phyloP scores from a whole-genome alignment of 306 rosid genomes.

The Cicer pinnatifidum region DNA sequence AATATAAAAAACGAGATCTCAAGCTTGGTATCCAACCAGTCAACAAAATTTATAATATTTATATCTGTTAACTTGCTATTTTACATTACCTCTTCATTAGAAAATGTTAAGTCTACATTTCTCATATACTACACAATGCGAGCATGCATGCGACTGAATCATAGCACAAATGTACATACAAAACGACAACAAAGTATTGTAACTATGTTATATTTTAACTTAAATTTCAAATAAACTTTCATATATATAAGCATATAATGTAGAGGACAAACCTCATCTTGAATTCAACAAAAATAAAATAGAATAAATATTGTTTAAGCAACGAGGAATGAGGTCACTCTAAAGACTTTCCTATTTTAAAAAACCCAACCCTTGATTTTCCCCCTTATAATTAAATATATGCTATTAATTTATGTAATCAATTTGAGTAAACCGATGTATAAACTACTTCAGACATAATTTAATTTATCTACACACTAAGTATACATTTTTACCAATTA shows the following conservation, averaged over 20 bases:
- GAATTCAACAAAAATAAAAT: background rate
- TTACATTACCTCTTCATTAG: no score
- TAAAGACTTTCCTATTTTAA: background rate
- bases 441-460: no score
- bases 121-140: background rate
- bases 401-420: no score
- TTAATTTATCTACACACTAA: no score
- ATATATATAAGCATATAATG: background rate
- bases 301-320: background rate
- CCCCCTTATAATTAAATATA: no score
- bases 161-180: background rate
- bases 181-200: background rate
- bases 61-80: no score
- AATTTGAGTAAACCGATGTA: no score
- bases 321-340: background rate
- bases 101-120: background rate
- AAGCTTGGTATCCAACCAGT: no score
- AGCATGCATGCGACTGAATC: constrained; percentile 1
- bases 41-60: no score
- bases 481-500: no score
- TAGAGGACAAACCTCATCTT: background rate
- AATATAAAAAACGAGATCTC: no score
- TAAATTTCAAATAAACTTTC: background rate
- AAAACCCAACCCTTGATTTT: background rate
- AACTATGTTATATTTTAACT: background rate